These are phyloP conservation scores for Sporisorium iseilematis-ciliati DNA, from an alignment of 1,284 basidiomycete genomes.

Conservation along the genomic window DNA sequence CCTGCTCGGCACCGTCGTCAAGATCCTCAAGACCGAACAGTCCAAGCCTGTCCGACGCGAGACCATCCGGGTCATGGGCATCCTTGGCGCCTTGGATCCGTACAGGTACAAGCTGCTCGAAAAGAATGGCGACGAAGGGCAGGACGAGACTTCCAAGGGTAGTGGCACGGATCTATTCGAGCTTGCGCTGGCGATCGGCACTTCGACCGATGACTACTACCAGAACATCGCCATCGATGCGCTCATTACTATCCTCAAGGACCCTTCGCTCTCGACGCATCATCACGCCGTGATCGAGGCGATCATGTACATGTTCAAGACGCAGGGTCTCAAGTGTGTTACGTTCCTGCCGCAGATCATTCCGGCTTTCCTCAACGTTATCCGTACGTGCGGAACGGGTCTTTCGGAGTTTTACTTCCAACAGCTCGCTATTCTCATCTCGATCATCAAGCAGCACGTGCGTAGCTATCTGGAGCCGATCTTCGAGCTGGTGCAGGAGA, in stretches of 20 bases:
- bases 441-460: conserved; percentile 97
- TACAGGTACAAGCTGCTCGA: conserved; percentile 89
- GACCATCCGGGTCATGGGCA: conserved; percentile 91
- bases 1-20: conserved; percentile 85
- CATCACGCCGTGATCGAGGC: conserved; percentile 92
- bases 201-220: conserved; percentile 86
- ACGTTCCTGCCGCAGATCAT: conserved; percentile 96
- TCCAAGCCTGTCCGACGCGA: conserved; percentile 80
- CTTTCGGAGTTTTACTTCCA: conserved; percentile 95
- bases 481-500: conserved; percentile 68
- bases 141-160: conserved; percentile 71
- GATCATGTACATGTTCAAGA: conserved; percentile 99
- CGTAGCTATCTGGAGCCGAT: conserved; percentile 75
- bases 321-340: conserved; percentile 95
- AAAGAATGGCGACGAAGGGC: conserved; percentile 80
- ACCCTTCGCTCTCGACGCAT: conserved; percentile 71
- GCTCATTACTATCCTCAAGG: conserved; percentile 87
- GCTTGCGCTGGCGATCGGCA: conserved; percentile 72
- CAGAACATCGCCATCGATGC: conserved; percentile 95
- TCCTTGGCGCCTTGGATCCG: conserved; percentile 96
- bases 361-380: conserved; percentile 92
- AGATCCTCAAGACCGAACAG: conserved; percentile 87
- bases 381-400: conserved; percentile 80
- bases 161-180: conserved; percentile 75
- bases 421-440: conserved; percentile 93